Evolutionary conservation across 78 protist species (phyloP).

Genomic region (Dictyostelium brefeldianum): DNA sequence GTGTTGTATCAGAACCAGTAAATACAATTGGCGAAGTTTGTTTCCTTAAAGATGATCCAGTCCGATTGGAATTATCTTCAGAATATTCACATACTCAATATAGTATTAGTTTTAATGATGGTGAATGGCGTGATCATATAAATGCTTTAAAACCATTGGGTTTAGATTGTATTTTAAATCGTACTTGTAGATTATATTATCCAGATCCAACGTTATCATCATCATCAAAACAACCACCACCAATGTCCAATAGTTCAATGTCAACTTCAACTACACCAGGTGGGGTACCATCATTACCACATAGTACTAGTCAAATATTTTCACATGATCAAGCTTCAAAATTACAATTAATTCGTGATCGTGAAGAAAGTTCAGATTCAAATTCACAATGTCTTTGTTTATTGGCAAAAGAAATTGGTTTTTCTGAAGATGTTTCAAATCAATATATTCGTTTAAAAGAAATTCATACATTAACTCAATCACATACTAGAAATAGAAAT

Average conservation of each 20-base stretch:
- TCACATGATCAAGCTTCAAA: conserved; percentile 67
- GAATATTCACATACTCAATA: conserved; percentile 71
- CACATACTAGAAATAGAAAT: background rate
- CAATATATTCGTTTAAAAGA: conserved; percentile 60
- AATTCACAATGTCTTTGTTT: conserved; percentile 81
- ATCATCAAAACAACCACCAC: background rate
- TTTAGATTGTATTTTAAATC: conserved; percentile 69
- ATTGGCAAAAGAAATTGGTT: conserved; percentile 82
- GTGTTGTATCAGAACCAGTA: conserved; percentile 79
- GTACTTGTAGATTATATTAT: conserved; percentile 52
- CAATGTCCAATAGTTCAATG: background rate
- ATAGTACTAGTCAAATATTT: conserved; percentile 11
- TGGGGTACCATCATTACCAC: background rate
- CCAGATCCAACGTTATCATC: background rate
- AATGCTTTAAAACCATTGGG: conserved; percentile 80
- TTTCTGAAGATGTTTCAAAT: conserved; percentile 71
- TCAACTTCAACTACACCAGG: background rate
- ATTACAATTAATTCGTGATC: conserved; percentile 74
- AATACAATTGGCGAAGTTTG: conserved; percentile 59
- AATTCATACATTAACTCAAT: conserved; percentile 74
- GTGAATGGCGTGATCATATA: conserved; percentile 69
- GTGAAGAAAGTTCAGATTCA: conserved; percentile 67
- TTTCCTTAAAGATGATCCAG: conserved; percentile 37
- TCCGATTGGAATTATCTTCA: conserved; percentile 57
- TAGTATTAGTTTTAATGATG: conserved; percentile 60